Evolutionary conservation across 2,329 filamentous ascomycete species (phyloP), one percentile per base, ranked within the genome.

Genomic region (Pyricularia sp.): DNA sequence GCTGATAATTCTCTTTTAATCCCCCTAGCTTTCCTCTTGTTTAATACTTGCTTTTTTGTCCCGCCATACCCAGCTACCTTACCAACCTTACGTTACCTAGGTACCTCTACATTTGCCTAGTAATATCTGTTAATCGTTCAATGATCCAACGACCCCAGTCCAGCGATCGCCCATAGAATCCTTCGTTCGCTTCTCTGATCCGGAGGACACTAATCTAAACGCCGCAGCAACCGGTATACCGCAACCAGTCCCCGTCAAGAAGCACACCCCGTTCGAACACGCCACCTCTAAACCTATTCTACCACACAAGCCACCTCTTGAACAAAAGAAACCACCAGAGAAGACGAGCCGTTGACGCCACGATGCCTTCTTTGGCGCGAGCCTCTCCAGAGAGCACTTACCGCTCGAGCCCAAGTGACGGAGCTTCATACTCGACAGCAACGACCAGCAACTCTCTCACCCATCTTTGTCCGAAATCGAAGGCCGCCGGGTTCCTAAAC

Each of bases 301-400:
- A 50, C 7, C 33, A 66, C n/a, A 9, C 31, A 42, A 28, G 36
- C 31, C 14, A 42, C 10, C 63, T 30, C 63, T 28, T 17, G 14
- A 66, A 23, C 11, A 66, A 50, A 9, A 65, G 5, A 11, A 33
- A 42, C 14, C 2, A 25, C 20, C 20, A 36, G 25, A 25, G 23
- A 14, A 36, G 7, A 23, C 36, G 28, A 58, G 20, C 65, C 65
- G 42, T 30, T 14, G n/a, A 26, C n/a, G 20, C 87, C 25, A 55
- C 33, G 55, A 68, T 68, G 66, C 68, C 59, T 17, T 65, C 61
- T 20, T 68, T 63, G 55, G 66, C 69, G 28, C 36, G 17, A n/a
- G 36, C 65, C 50, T 50, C 65, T 25, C 42, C 42, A 20, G 66
- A 68, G 20, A 61, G 55, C 55, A 26, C 25, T n/a, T 28, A 23